Evolutionary conservation across 1,284 basidiomycete genomes (phyloP), one percentile per base, ranked within the genome.

Genomic region (Crucibulum cyathiforme): DNA sequence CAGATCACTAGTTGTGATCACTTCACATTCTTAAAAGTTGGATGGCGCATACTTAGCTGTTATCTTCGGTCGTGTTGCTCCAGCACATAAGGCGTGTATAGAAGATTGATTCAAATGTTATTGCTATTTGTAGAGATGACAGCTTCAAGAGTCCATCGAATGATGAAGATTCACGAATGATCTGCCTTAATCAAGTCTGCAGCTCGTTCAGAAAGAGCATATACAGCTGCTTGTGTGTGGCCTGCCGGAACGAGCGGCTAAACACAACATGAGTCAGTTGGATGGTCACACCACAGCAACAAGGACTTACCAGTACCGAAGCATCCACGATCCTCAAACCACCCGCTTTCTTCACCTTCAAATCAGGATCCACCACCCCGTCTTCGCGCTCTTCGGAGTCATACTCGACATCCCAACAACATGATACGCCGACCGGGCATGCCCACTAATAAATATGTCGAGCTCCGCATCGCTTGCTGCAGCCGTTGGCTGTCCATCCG

Each of bases 321-420:
- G 71, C 68, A 56, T 73, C 71, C n/a, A 72, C 68, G 36, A 73
- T 60, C 38, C 69, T 61, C 17, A 73, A 48, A 8, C 71, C 70
- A 15, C 34, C 54, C 9, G 67, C 59, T n/a, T 67, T 66, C 57
- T 71, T 71, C 17, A 73, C 63, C 50, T 19, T 58, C 43, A 71
- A 47, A 53, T 73, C 67, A 5, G 70, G 70, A 52, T 71, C 65
- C 2, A 68, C 63, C 2, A 73, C 10, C 71, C 71, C 17, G 54
- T 58, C 1, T 34, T 51, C 1, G 65, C 59, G 5, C 53, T 60
- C 19, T 58, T 62, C 5, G 63, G 46, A 13, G 67, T 64, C 70
- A 73, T 71, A 31, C 60, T 56, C 5, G 65, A 63, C 3, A 70
- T 71, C 3, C 69, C 67, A 17, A 66, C 68, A 36, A 68, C 67